Evolutionary conservation across 495 filamentous ascomycete genomes (phyloP).

Genomic region (Penicillium fimorum): DNA sequence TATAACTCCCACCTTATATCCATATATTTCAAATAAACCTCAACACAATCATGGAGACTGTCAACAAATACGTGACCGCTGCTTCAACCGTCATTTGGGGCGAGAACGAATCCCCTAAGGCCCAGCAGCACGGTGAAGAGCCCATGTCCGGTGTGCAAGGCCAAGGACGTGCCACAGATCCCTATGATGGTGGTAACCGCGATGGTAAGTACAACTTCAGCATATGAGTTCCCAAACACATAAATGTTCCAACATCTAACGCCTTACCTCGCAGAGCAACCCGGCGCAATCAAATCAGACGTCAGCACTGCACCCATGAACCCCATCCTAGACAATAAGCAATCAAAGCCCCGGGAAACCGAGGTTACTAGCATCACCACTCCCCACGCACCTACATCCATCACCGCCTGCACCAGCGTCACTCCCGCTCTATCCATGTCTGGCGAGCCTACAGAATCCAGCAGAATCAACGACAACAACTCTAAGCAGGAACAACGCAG

Average conservation of each 20-base stretch:
- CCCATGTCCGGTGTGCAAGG: constrained; percentile 45
- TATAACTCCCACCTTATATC: not conserved
- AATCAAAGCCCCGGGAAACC: not conserved
- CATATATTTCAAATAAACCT: not conserved
- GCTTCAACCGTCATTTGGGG: constrained; percentile 39
- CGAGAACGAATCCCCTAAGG: constrained; percentile 16
- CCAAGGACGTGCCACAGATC: constrained; percentile 36
- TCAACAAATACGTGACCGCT: constrained; percentile 35
- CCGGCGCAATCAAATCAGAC: constrained; percentile 25
- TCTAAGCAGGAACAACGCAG: constrained; percentile 4
- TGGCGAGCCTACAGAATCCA: not conserved
- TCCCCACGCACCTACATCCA: not conserved
- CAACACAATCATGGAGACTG: constrained; percentile 35
- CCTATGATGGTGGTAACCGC: constrained; percentile 46
- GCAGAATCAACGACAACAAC: not conserved
- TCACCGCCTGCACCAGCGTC: not conserved
- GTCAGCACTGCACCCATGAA: constrained; percentile 27
- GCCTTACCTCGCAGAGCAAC: constrained; percentile 30
- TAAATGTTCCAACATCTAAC: not conserved
- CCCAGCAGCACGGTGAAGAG: constrained; percentile 34
- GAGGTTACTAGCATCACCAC: not conserved
- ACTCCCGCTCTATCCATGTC: constrained; percentile 1
- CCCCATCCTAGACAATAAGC: constrained; percentile 12
- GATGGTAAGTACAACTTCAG: constrained; percentile 31
- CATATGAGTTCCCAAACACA: not conserved